A percentile compares a stretch with the other conserved stretches of the same genome.
Conservation (phyloP, 2,329 filamentous ascomycete species). For the Truncatella angustata region DNA sequence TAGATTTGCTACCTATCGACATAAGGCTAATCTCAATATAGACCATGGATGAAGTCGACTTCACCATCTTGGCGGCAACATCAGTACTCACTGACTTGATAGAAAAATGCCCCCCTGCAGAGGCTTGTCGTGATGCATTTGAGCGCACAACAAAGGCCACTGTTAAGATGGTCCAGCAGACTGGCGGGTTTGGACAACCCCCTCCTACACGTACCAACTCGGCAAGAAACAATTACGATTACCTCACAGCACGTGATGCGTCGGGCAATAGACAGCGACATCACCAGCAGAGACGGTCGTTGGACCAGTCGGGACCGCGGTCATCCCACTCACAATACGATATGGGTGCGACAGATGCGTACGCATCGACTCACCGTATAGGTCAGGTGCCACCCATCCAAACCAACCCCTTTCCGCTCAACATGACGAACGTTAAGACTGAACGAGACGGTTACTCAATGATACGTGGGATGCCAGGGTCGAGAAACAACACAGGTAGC, state of each 20-base stretch:
- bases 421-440: constrained; percentile 31
- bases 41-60: constrained; percentile 96
- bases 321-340: constrained; percentile 15
- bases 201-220: constrained; percentile 28
- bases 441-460: constrained; percentile 37
- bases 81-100: constrained; percentile 90
- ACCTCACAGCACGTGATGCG: constrained; percentile 29
- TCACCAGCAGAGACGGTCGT: constrained; percentile 15
- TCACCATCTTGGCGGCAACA: constrained; percentile 88
- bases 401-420: constrained; percentile 26
- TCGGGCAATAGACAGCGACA: constrained; percentile 25
- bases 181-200: constrained; percentile 70
- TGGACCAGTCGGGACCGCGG: constrained; percentile 22
- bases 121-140: constrained; percentile 92
- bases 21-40: constrained; percentile 32
- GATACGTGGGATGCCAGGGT: constrained; percentile 38
- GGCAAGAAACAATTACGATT: constrained; percentile 22
- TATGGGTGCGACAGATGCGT: constrained; percentile 17
- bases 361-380: constrained; percentile 14
- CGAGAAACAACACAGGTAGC: constrained; percentile 34
- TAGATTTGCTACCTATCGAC: constrained; percentile 8
- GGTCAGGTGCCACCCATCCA: constrained; percentile 21
- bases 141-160: constrained; percentile 94
- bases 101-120: constrained; percentile 90
- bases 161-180: constrained; percentile 89